Base-by-base conservation (phyloP, 345 rosid species). In the Sonneratia alba region DNA sequence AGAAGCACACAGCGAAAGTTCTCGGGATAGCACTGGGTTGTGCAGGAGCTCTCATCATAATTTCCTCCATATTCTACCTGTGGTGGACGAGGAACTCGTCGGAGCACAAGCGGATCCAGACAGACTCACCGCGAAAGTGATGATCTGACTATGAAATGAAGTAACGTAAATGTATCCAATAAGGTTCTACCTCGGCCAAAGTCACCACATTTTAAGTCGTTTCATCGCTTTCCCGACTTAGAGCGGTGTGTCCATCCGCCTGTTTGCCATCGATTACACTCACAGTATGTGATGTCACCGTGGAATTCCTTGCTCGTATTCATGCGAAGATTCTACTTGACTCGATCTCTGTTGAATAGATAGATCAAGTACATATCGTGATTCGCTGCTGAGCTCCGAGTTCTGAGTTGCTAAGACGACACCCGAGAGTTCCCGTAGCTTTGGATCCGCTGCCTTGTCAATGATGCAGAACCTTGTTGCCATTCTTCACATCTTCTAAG, bases 21-120 rank as follows among this genome's bases (percentile, higher is more conserved):
- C 75, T 78, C 2, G 87, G 86, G 45, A 81, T 83, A 66, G 76
- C 77, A 49, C 72, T 79, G n/a, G 87, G 84, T 68, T 67, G 80
- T 57, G 74, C 67, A 3, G 86, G 74, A 0, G 81, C 66, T 37
- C 40, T 77, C 18, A 72, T 78, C 64, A 73, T 85, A 5, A 32
- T 82, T 64, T 76, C 83, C 55, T 82, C 85, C 0, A 53, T 65
- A 0, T 72, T 81, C 57, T 85, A 83, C 61, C 16, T 83, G 16
- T 78, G 79, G 83, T 74, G 86, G 86, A 76, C 63, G 0, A 83
- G 74, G 65, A 48, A 69, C 1, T 19, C 77, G 9, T 11, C 75
- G 6, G 14, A 69, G 49, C 78, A 72, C 76, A 59, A 70, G 70
- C 64, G 34, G 36, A 55, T 77, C 19, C 73, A 73, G 68, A 80